Conservation (phyloP, 108 stramenopile species). For the Mediolabrus comicus region DNA sequence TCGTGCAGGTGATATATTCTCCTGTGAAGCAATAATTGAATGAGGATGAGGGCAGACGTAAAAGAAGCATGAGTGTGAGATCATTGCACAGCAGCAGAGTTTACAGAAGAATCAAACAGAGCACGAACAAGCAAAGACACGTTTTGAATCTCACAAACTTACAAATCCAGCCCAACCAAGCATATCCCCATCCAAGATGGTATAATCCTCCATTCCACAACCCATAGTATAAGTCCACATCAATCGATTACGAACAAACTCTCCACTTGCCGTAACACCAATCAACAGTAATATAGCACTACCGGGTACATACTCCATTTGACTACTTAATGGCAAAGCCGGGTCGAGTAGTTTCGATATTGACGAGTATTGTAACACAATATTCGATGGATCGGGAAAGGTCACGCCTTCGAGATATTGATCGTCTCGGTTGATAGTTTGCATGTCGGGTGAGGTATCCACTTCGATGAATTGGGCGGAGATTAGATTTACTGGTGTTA, state of each 20-base stretch:
- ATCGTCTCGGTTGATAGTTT: slow-evolving; percentile 46
- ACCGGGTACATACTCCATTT: slow-evolving; percentile 37
- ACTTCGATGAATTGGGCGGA: slow-evolving; percentile 48
- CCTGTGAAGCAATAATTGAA: slow-evolving; percentile 2
- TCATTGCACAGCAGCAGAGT: not conserved
- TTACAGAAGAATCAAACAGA: not conserved
- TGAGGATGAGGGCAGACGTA: not conserved
- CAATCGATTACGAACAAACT: slow-evolving; percentile 37
- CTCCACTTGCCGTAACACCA: slow-evolving; percentile 21
- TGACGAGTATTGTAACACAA: slow-evolving; percentile 25
- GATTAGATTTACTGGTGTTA: slow-evolving; percentile 13
- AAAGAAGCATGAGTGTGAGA: not conserved
- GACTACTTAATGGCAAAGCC: slow-evolving; percentile 21
- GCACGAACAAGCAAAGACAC: not conserved
- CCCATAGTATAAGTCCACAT: slow-evolving; percentile 48
- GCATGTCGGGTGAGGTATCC: slow-evolving; percentile 40
- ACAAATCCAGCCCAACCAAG: slow-evolving; percentile 42
- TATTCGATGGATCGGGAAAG: not conserved
- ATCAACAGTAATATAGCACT: slow-evolving; percentile 32
- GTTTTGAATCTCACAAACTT: not conserved
- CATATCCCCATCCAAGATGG: slow-evolving; percentile 31
- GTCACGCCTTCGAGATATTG: slow-evolving; percentile 29
- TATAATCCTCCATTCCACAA: slow-evolving; percentile 19
- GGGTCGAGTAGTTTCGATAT: slow-evolving; percentile 35
- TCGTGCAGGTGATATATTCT: slow-evolving; percentile 22